Evolutionary conservation across 495 filamentous ascomycete genomes (phyloP).

Genomic region (Bathelium albidoporum): DNA sequence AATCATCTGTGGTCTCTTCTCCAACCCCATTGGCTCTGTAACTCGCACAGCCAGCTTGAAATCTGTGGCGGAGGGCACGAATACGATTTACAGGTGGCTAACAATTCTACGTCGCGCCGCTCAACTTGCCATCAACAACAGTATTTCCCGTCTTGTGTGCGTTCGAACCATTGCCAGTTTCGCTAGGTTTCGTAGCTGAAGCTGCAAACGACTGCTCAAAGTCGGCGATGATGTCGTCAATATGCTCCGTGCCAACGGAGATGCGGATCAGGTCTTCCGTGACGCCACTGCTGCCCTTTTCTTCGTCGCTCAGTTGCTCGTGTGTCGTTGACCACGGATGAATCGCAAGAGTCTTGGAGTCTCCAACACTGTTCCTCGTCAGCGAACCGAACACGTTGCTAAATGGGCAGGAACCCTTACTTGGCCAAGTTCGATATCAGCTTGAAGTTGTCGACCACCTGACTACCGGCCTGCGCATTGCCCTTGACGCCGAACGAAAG

Average conservation of each 20-base stretch:
- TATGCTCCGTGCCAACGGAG: conserved; percentile 93
- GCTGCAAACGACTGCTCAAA: conserved; percentile 84
- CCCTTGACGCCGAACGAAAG: conserved; percentile 91
- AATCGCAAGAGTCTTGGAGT: conserved; percentile 82
- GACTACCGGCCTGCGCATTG: conserved; percentile 65
- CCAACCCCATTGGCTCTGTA: too few species aligned
- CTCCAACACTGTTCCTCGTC: conserved; percentile 43
- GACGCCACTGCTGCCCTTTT: conserved; percentile 71
- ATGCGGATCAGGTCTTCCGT: conserved; percentile 92
- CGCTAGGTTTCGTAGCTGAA: conserved; percentile 31
- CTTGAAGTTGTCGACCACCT: conserved; percentile 91
- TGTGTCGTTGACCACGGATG: conserved; percentile 96
- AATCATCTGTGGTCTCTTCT: too few species aligned
- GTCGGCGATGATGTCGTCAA: conserved; percentile 95
- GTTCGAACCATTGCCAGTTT: conserved; percentile 34
- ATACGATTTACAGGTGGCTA: too few species aligned
- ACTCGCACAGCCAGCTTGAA: too few species aligned
- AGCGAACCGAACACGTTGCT: background rate
- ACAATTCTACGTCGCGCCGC: conserved; percentile 5
- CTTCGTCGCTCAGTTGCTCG: conserved; percentile 80
- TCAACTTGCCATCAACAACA: conserved; percentile 25
- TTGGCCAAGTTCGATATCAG: conserved; percentile 86
- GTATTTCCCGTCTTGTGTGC: conserved; percentile 28
- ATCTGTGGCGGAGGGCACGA: too few species aligned
- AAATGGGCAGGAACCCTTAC: conserved; percentile 15